Percentiles rank a stretch among this genome's conserved stretches.
Evolutionary conservation across 257 asterid species (phyloP).

Genomic region (Solanum bulbocastanum): DNA sequence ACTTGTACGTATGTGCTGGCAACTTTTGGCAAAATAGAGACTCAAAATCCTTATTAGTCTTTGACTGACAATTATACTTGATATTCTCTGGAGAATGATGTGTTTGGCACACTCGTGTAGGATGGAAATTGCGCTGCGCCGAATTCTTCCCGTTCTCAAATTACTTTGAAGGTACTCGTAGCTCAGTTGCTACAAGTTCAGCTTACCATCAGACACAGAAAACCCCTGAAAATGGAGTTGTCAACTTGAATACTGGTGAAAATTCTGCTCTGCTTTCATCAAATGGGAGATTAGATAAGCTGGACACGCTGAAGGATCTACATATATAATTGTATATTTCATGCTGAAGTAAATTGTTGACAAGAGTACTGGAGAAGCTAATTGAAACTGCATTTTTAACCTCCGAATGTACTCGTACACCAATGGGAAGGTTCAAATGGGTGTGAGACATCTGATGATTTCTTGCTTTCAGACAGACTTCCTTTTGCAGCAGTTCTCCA

Average conservation of each 20-base stretch:
- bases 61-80: neutral
- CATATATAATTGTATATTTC: constrained; percentile 23
- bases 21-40: neutral
- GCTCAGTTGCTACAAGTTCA: constrained; percentile 47
- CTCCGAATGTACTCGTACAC: constrained; percentile 7
- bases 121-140: constrained; percentile 76
- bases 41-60: neutral
- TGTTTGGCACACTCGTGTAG: constrained; percentile 25
- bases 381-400: constrained; percentile 4
- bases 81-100: neutral
- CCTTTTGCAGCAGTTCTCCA: neutral
- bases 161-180: constrained; percentile 61
- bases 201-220: constrained; percentile 24
- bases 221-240: constrained; percentile 41
- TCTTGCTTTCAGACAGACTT: neutral
- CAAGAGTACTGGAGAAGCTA: neutral
- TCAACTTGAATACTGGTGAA: constrained; percentile 18
- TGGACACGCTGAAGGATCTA: constrained; percentile 44
- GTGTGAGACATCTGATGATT: neutral
- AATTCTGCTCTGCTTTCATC: constrained; percentile 15
- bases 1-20: neutral
- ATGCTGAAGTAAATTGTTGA: constrained; percentile 9
- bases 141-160: constrained; percentile 67
- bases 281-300: constrained; percentile 56
- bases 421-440: constrained; percentile 10